Conservation (phyloP, 2,329 filamentous ascomycete genomes). For the Paracoccidioides lutzii region DNA sequence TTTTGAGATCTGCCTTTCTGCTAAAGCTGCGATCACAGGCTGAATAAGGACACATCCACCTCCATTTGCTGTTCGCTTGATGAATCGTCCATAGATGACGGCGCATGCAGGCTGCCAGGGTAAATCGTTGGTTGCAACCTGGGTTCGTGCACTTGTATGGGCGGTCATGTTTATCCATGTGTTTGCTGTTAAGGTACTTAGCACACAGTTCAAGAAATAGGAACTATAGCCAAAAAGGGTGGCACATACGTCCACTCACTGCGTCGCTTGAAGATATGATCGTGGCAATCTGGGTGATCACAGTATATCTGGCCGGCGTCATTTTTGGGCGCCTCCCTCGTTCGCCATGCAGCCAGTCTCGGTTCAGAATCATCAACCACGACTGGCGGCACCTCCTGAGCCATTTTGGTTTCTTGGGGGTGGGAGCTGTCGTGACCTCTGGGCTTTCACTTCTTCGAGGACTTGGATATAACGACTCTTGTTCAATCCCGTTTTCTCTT, state of each 20-base stretch:
- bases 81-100: constrained; percentile 90
- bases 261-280: constrained; percentile 60
- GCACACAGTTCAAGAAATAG: background rate
- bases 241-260: constrained; percentile 78
- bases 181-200: constrained; percentile 50
- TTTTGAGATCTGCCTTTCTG: constrained; percentile 82
- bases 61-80: constrained; percentile 73
- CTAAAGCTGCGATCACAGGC: constrained; percentile 86
- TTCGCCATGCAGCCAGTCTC: constrained; percentile 30
- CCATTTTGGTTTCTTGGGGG: constrained; percentile 20
- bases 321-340: constrained; percentile 47
- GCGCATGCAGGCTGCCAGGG: constrained; percentile 82
- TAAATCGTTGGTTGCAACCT: constrained; percentile 91
- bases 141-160: constrained; percentile 74
- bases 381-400: constrained; percentile 18
- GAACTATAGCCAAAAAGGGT: background rate
- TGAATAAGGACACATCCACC: constrained; percentile 70
- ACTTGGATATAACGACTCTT: constrained; percentile 22
- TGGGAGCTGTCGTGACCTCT: constrained; percentile 22
- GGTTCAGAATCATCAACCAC: constrained; percentile 26
- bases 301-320: constrained; percentile 65
- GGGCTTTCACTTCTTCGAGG: constrained; percentile 32
- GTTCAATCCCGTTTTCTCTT: background rate
- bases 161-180: constrained; percentile 96
- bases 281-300: constrained; percentile 54